Percentiles rank a stretch among this genome's conserved stretches.
These are phyloP conservation scores for Cyclanthera cordifolia DNA, from an alignment of 306 rosid genomes.

Conservation along the genomic window DNA sequence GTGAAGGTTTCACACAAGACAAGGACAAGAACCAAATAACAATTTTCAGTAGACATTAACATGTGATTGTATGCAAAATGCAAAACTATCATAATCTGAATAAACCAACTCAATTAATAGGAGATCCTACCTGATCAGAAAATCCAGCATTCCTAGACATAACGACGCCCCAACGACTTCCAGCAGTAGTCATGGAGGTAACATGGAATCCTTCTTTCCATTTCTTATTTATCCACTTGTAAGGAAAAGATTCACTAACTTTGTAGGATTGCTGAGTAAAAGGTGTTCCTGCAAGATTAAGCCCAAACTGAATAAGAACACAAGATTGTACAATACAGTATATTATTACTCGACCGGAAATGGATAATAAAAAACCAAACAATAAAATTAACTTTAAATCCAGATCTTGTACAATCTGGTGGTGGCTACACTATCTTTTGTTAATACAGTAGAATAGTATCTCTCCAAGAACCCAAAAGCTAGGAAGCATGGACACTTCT, in stretches of 20 bases:
- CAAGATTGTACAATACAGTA: not conserved
- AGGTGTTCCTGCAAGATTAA: constrained; percentile 50
- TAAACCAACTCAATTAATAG: not conserved
- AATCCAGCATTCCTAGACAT: constrained; percentile 93
- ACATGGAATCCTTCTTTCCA: constrained; percentile 98
- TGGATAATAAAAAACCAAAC: not conserved
- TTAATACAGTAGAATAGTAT: not conserved
- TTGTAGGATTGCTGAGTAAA: constrained; percentile 88
- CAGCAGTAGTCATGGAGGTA: constrained; percentile 92
- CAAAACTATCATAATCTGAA: not conserved
- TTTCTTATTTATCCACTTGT: constrained; percentile 89
- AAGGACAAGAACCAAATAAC: not conserved
- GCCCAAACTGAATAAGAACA: not conserved
- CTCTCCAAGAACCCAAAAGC: not conserved
- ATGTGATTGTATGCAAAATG: not conserved
- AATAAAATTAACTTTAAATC: not conserved
- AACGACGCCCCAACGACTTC: constrained; percentile 91
- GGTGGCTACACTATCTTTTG: not conserved
- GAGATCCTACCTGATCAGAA: constrained; percentile 64
- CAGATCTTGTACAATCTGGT: not conserved
- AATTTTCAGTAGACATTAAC: not conserved
- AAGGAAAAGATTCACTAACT: constrained; percentile 85
- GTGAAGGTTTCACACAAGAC: not conserved
- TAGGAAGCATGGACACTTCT: too few relatives aligned
- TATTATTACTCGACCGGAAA: not conserved